Evolutionary conservation across 306 rosid genomes (phyloP), one percentile per base, ranked within the genome.

Genomic region (Sesbania bispinosa): DNA sequence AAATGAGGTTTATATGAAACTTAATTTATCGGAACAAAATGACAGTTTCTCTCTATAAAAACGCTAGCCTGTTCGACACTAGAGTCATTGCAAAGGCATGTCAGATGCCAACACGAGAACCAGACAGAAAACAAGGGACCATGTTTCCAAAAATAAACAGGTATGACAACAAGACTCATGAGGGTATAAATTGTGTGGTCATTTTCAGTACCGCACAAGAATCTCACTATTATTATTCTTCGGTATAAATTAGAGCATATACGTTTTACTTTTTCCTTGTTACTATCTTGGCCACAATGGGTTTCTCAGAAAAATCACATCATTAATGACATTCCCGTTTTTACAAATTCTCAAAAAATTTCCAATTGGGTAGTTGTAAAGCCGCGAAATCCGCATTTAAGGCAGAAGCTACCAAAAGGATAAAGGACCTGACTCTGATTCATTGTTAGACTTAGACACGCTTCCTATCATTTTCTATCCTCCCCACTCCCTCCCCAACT

Each of bases 381-480:
- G 45, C 57, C 20, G 5, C 27, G n/a, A 36, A 41, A 43, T 29
- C 55, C 42, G 6, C 53, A 53, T 43, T 19, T 38, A 65, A 72
- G 70, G 65, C 16, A 38, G 64, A 59, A 66, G 66, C 42, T 48
- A 67, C 26, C 45, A 13, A 15, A 20, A 11, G n/a, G 45, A 68
- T 23, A 65, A 33, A 58, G 43, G 63, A 57, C 33, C 64, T 15
- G 18, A 62, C 43, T 23, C 48, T 19, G 47, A 29, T 30, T 33
- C 59, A 43, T 48, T 38, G 71, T 69, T 62, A 77, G 52, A 62
- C 33, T 43, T 29, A 10, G 54, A 45, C 54, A 54, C 24, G 36
- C 13, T 55, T 57, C 61, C 57, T 72, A 58, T 46, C 71, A 38
- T 61, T 68, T 79, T 42, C 80, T 30, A 43, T 74, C 45, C 10